Percentiles rank a stretch among this genome's conserved stretches.
Conservation (phyloP, 192 early-diverging fungal species). For the Rhizophagus prolifer region DNA sequence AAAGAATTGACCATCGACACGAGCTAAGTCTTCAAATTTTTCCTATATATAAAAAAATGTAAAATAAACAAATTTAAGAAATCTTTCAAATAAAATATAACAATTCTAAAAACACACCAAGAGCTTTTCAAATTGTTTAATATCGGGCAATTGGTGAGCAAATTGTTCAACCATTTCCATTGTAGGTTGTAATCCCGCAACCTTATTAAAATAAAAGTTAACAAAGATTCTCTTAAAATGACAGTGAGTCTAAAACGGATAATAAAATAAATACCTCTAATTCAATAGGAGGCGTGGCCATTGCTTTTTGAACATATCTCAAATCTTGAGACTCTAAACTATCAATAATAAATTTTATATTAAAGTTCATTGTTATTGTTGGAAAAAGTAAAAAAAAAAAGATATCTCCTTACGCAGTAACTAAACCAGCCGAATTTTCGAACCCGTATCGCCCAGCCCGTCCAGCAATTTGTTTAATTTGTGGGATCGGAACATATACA, state of each 20-base stretch:
- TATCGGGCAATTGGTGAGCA: constrained; percentile 61
- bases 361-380: constrained; percentile 25
- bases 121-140: constrained; percentile 56
- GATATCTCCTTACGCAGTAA: constrained; percentile 58
- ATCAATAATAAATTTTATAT: background rate
- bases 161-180: constrained; percentile 79
- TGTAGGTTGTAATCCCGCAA: constrained; percentile 74
- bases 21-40: constrained; percentile 72
- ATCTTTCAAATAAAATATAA: constrained; percentile 8
- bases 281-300: constrained; percentile 2
- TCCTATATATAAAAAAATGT: constrained; percentile 30
- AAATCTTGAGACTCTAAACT: constrained; percentile 32
- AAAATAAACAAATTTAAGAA: background rate
- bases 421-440: constrained; percentile 61
- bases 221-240: background rate
- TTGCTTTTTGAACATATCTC: constrained; percentile 16
- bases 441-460: constrained; percentile 86
- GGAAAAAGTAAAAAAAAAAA: constrained; percentile 17
- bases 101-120: constrained; percentile 46
- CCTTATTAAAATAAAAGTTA: constrained; percentile 18
- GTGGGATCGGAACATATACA: constrained; percentile 62
- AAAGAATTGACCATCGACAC: constrained; percentile 68
- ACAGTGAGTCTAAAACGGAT: background rate
- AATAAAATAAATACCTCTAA: constrained; percentile 24
- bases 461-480: constrained; percentile 93